Evolutionary conservation across 75 land plant species (phyloP), one percentile per base, ranked within the genome.

Genomic region (Azolla pinnata): DNA sequence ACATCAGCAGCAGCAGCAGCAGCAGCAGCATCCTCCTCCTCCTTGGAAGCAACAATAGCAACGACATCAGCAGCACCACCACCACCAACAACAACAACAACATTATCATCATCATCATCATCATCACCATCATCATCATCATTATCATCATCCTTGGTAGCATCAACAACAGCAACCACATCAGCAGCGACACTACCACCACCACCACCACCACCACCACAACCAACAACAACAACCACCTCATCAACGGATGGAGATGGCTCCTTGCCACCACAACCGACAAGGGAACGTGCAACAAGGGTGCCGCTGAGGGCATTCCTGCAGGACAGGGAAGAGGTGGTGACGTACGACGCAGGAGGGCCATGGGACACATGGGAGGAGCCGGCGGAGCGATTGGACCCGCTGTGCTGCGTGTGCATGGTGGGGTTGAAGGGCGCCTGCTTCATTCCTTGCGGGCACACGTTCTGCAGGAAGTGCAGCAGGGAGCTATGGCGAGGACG

Each of bases 341-440:
- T 7, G 42, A 38, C 14, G 42, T 7, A 38, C 10, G 42, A 38
- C 42, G 14, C 14, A n/a, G n/a, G n/a, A n/a, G n/a, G n/a, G n/a
- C n/a, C n/a, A n/a, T n/a, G n/a, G 29, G 54, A 52, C 28, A 25
- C 54, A 52, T 52, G 54, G 54, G 54, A 52, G 14, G 54, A 52
- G 14, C 54, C 33, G 27, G 54, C n/a, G 57, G 64, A 44, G 59
- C 49, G 10, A 44, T 40, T 44, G 64, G 77, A 51, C n/a, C 47
- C 44, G 10, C 24, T 44, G 44, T 85, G 88, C 58, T 85, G 88
- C 60, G 88, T 85, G 66, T 85, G 88, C 75, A 82, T 82, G 88
- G 82, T 81, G 30, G 54, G 82, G 52, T 82, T 80, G 56, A 82
- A 79, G 30, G 88, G 88, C 0, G 82, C 82, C 12, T 85, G 85